These are phyloP conservation scores for Coniochaeta sp. DNA, from an alignment of 2,329 filamentous ascomycete genomes.

Conservation along the genomic window DNA sequence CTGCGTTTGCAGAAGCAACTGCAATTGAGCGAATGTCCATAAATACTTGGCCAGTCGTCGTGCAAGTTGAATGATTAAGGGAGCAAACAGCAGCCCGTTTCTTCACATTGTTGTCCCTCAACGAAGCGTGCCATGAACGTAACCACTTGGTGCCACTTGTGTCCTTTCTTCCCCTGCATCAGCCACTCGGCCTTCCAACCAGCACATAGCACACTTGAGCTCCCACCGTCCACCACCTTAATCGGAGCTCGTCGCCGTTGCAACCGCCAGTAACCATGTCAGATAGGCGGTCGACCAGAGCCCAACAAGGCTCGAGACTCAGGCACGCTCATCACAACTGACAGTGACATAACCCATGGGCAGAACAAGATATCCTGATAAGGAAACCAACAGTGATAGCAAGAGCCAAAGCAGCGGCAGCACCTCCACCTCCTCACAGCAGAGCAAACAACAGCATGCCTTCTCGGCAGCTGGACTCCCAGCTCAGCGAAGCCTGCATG, in stretches of 20 bases:
- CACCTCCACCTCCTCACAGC: too few relatives aligned
- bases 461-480: neutral
- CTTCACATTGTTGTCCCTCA: too few relatives aligned
- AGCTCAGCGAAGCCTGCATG: neutral
- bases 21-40: neutral
- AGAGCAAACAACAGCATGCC: neutral
- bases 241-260: neutral
- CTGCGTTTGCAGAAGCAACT: neutral
- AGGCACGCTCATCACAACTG: constrained; percentile 1
- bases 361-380: constrained; percentile 4
- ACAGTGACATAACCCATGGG: neutral
- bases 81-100: neutral
- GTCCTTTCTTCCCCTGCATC: neutral
- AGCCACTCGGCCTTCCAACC: neutral
- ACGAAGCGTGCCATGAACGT: too few relatives aligned
- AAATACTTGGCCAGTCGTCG: neutral
- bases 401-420: neutral
- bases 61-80: neutral
- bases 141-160: neutral
- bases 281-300: constrained; percentile 2
- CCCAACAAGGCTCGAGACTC: constrained; percentile 1
- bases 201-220: neutral
- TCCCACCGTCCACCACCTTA: neutral
- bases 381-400: constrained; percentile 2
- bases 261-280: neutral